Conservation (phyloP, 1,284 basidiomycete species). For the Fomitopsis betulina region DNA sequence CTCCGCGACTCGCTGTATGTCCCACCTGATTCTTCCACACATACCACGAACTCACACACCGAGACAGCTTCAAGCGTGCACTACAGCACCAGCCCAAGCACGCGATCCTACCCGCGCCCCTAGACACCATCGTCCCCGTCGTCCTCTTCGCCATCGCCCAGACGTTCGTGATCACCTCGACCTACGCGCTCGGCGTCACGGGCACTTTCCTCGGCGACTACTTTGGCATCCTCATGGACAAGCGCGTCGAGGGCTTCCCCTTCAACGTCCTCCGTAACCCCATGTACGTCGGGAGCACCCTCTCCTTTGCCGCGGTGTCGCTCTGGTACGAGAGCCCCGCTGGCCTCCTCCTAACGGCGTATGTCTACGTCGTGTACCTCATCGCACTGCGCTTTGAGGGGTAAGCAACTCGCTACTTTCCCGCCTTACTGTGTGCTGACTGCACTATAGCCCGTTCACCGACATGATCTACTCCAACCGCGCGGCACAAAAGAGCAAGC, state of each 20-base stretch:
- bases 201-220: constrained; percentile 97
- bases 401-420: constrained; percentile 38
- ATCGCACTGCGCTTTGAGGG: constrained; percentile 87
- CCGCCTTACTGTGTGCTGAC: neutral
- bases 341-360: constrained; percentile 69
- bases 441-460: constrained; percentile 62
- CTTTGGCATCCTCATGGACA: constrained; percentile 97
- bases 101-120: constrained; percentile 53
- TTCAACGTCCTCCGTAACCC: constrained; percentile 93
- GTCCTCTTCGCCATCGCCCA: constrained; percentile 72
- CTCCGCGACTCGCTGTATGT: constrained; percentile 84
- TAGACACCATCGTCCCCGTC: constrained; percentile 58
- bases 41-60: neutral
- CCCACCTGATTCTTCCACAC: neutral
- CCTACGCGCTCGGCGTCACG: constrained; percentile 89
- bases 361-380: constrained; percentile 80
- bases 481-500: constrained; percentile 23
- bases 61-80: constrained; percentile 64
- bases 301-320: constrained; percentile 82
- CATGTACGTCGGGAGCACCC: constrained; percentile 93
- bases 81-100: constrained; percentile 66
- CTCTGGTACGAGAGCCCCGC: constrained; percentile 85
- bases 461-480: constrained; percentile 76
- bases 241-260: constrained; percentile 84
- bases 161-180: constrained; percentile 82